A percentile compares a stretch with the other conserved stretches of the same genome.
phyloP scores from a whole-genome alignment of 768 basidiomycete genomes.

The Russula sp. region DNA sequence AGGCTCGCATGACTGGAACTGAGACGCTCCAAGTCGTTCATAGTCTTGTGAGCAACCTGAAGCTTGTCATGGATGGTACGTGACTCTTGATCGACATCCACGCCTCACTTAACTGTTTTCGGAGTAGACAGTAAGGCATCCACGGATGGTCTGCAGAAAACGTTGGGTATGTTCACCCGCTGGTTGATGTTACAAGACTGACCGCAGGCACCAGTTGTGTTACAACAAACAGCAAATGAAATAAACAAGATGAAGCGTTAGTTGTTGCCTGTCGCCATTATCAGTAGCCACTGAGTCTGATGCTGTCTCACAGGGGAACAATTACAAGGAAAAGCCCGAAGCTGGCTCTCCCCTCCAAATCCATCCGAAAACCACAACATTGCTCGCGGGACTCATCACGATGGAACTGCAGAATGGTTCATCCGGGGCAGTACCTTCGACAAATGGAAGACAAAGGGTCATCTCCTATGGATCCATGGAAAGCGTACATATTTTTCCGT shows the following conservation, averaged over 20 bases:
- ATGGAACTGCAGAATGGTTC: not conserved
- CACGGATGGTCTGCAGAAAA: not conserved
- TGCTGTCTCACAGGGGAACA: not conserved
- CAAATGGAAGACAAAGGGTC: not conserved
- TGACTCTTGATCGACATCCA: not conserved
- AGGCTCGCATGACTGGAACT: not conserved
- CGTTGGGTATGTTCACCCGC: too few relatives aligned
- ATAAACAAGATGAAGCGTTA: conserved; percentile 11
- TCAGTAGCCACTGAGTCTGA: not conserved
- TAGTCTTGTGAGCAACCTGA: not conserved
- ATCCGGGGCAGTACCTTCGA: not conserved
- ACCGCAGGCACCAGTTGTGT: not conserved
- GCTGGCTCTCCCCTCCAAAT: not conserved
- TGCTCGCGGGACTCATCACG: not conserved
- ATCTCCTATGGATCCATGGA: conserved; percentile 8
- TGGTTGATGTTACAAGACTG: not conserved
- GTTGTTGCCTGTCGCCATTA: not conserved
- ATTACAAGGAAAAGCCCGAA: not conserved
- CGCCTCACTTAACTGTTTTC: too few relatives aligned
- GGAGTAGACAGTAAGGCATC: not conserved
- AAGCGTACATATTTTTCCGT: conserved; percentile 1
- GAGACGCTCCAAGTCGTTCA: not conserved
- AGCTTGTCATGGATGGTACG: not conserved
- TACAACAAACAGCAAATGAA: not conserved
- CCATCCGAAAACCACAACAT: conserved; percentile 5